Percentiles rank a stretch among this genome's conserved stretches.
Evolutionary conservation across 1,139 yeast species (phyloP).

Genomic region (Yamadazyma aaseri): DNA sequence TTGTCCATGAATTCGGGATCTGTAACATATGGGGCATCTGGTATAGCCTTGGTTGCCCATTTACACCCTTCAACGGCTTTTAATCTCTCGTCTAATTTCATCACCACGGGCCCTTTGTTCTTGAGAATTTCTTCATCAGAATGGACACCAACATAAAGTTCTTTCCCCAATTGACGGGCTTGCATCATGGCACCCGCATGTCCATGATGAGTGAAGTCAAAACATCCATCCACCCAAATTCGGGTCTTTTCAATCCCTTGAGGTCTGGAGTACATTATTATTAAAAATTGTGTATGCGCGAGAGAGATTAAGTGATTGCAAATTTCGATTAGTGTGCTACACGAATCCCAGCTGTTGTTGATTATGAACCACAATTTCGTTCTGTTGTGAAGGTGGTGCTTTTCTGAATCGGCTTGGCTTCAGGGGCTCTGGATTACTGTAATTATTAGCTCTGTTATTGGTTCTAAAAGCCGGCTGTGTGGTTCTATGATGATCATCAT

Average conservation of each 20-base stretch:
- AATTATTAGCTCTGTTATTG: constrained; percentile 5
- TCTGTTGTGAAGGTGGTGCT: constrained; percentile 8
- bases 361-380: constrained; percentile 18
- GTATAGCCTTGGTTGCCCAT: constrained; percentile 77
- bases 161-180: constrained; percentile 76
- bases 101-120: constrained; percentile 93
- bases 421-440: constrained; percentile 12
- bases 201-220: constrained; percentile 96
- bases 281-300: no score
- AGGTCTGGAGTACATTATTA: constrained; percentile 41
- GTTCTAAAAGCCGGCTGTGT: constrained; percentile 2
- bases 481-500: constrained; percentile 6
- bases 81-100: constrained; percentile 76
- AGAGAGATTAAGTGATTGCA: neutral
- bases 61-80: constrained; percentile 86
- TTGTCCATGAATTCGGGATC: constrained; percentile 76
- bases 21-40: constrained; percentile 93
- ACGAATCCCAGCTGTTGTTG: constrained; percentile 34
- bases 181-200: constrained; percentile 97
- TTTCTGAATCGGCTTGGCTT: constrained; percentile 2
- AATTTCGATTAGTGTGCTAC: constrained; percentile 12
- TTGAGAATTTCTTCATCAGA: constrained; percentile 78
- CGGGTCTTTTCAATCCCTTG: constrained; percentile 42
- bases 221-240: constrained; percentile 97
- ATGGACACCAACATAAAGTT: constrained; percentile 85